A percentile compares a stretch with the other conserved stretches of the same genome.
Evolutionary conservation across 2,329 filamentous ascomycete genomes (phyloP).

Genomic region (Ceratocystis diversiconidia): DNA sequence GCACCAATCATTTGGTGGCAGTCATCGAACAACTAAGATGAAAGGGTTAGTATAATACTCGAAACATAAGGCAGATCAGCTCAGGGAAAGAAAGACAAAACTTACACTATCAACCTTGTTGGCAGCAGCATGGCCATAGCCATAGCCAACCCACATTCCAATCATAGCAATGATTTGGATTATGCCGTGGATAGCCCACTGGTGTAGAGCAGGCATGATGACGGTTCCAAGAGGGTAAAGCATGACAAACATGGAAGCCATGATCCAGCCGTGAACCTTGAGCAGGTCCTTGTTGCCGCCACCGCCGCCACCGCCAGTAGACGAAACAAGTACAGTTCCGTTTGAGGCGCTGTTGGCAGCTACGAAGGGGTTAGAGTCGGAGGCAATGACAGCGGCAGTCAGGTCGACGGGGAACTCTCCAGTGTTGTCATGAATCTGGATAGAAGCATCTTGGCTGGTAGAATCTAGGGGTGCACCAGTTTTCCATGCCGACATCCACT

Average conservation of each 20-base stretch:
- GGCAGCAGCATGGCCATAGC: constrained; percentile 38
- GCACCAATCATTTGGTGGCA: constrained; percentile 44
- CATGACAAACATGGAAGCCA: constrained; percentile 44
- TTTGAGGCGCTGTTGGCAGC: constrained; percentile 16
- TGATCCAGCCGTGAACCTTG: constrained; percentile 42
- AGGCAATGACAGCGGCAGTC: constrained; percentile 30
- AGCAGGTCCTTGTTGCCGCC: constrained; percentile 22
- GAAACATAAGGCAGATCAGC: constrained; percentile 11
- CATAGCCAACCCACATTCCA: constrained; percentile 47
- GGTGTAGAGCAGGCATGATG: constrained; percentile 44
- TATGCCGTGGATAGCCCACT: constrained; percentile 42
- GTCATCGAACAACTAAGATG: constrained; percentile 30
- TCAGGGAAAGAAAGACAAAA: constrained; percentile 18
- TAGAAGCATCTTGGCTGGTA: constrained; percentile 27
- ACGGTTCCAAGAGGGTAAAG: constrained; percentile 47
- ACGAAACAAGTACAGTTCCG: constrained; percentile 17
- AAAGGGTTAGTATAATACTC: not conserved
- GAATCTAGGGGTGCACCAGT: constrained; percentile 33
- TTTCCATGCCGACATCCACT: constrained; percentile 44
- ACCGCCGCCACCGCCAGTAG: constrained; percentile 17
- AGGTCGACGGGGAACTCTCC: constrained; percentile 36
- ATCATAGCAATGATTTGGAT: constrained; percentile 42
- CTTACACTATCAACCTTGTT: constrained; percentile 31
- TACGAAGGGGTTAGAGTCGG: constrained; percentile 40
- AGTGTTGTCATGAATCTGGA: constrained; percentile 34